Evolutionary conservation across 2,329 filamentous ascomycete species (phyloP).

Genomic region (Penicillium expansum): DNA sequence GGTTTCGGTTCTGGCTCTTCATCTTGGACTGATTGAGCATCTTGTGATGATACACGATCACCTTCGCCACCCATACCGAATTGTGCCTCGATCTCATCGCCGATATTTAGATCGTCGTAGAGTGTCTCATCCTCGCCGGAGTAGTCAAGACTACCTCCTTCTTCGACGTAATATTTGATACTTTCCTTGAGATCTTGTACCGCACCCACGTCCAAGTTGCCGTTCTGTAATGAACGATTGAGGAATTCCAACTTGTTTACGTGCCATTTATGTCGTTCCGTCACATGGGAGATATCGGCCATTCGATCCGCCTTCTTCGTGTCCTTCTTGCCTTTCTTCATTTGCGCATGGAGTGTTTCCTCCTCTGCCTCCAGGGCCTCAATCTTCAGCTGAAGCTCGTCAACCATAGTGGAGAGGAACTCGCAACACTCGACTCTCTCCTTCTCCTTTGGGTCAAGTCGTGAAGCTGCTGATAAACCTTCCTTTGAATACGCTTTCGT

Average conservation of each 20-base stretch:
- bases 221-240: constrained; percentile 86
- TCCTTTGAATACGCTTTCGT: constrained; percentile 99
- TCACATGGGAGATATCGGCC: constrained; percentile 76
- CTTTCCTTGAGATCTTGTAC: constrained; percentile 86
- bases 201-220: constrained; percentile 80
- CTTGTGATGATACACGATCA: constrained; percentile 91
- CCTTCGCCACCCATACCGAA: constrained; percentile 78
- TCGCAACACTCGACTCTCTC: constrained; percentile 86
- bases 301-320: constrained; percentile 79
- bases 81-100: constrained; percentile 78
- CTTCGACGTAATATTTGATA: constrained; percentile 92
- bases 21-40: constrained; percentile 87
- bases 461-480: constrained; percentile 83
- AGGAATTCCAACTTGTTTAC: constrained; percentile 89
- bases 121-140: constrained; percentile 84
- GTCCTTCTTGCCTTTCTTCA: constrained; percentile 95
- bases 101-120: constrained; percentile 89
- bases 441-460: constrained; percentile 95
- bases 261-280: constrained; percentile 96
- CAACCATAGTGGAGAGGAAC: constrained; percentile 82
- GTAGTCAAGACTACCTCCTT: constrained; percentile 84
- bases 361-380: constrained; percentile 88
- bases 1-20: constrained; percentile 67
- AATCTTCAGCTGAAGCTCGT: constrained; percentile 90
- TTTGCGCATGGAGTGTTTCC: constrained; percentile 77